phyloP scores from a whole-genome alignment of 140 eudicot genomes.

The Oenanthe javanica region DNA sequence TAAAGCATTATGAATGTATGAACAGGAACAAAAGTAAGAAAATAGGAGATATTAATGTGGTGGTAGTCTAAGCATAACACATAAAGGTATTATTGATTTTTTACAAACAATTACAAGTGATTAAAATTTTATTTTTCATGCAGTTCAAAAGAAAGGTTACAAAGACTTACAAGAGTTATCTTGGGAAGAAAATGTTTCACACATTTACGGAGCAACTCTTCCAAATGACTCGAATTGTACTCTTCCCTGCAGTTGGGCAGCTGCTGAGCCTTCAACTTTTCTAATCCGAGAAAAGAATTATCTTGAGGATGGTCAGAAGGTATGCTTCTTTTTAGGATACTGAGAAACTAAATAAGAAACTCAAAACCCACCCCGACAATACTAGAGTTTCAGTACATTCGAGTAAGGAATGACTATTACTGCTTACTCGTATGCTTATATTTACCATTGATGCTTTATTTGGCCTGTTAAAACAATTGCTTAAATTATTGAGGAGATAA shows the following conservation, averaged over 20 bases:
- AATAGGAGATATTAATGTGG: not conserved
- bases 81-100: not conserved
- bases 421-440: not conserved
- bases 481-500: slow-evolving; percentile 1
- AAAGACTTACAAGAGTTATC: slow-evolving; percentile 45
- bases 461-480: not conserved
- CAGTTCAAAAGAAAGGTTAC: slow-evolving; percentile 56
- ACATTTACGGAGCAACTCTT: slow-evolving; percentile 62
- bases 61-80: not conserved
- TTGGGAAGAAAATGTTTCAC: slow-evolving; percentile 24
- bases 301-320: slow-evolving; percentile 64
- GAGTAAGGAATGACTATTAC: not conserved
- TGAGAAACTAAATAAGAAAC: not conserved
- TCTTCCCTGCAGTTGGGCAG: slow-evolving; percentile 67
- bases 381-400: not conserved
- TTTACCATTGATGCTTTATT: not conserved
- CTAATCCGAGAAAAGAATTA: slow-evolving; percentile 65
- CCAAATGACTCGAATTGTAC: slow-evolving; percentile 43
- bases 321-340: slow-evolving; percentile 6
- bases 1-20: not conserved
- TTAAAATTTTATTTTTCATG: not conserved
- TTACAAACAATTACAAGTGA: not conserved
- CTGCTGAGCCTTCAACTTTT: slow-evolving; percentile 74
- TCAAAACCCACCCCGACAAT: not conserved
- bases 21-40: not conserved